Conservation (phyloP, 306 rosid genomes). For the Hylodesmum podocarpum region DNA sequence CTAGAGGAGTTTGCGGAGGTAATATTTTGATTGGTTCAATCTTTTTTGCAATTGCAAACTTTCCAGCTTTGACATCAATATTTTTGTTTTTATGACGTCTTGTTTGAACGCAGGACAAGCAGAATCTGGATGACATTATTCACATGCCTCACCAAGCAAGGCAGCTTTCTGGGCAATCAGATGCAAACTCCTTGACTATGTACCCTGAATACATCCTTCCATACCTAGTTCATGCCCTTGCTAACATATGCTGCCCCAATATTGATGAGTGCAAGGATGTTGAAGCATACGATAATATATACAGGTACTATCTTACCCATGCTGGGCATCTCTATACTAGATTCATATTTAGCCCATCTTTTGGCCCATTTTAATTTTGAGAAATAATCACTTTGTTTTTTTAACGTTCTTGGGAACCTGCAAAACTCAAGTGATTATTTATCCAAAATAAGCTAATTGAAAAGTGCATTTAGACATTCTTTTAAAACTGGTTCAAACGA, state of each 20-base stretch:
- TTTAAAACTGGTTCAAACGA: not conserved
- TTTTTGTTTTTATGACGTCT: slow-evolving; percentile 27
- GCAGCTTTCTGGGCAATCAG: slow-evolving; percentile 64
- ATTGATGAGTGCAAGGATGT: slow-evolving; percentile 90
- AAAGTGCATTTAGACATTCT: not conserved
- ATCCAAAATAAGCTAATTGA: not conserved
- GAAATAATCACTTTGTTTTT: not conserved
- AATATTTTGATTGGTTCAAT: slow-evolving; percentile 31
- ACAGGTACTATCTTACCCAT: slow-evolving; percentile 55
- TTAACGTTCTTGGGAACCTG: not conserved
- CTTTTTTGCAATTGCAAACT: slow-evolving; percentile 22
- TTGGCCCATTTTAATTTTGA: not conserved
- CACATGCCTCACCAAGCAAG: slow-evolving; percentile 80
- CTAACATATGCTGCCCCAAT: slow-evolving; percentile 84
- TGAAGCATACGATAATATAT: slow-evolving; percentile 66
- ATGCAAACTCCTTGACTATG: slow-evolving; percentile 61
- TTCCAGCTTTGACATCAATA: slow-evolving; percentile 6
- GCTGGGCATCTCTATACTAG: not conserved
- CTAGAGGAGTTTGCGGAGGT: slow-evolving; percentile 77
- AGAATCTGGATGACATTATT: slow-evolving; percentile 80
- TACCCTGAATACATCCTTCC: slow-evolving; percentile 87
- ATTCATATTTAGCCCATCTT: not conserved
- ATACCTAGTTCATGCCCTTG: slow-evolving; percentile 86
- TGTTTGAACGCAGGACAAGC: slow-evolving; percentile 64
- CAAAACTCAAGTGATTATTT: not conserved